A percentile compares a stretch with the other conserved stretches of the same genome.
Conservation (phyloP, 768 basidiomycete genomes). For the Macrolepiota dolichaula region DNA sequence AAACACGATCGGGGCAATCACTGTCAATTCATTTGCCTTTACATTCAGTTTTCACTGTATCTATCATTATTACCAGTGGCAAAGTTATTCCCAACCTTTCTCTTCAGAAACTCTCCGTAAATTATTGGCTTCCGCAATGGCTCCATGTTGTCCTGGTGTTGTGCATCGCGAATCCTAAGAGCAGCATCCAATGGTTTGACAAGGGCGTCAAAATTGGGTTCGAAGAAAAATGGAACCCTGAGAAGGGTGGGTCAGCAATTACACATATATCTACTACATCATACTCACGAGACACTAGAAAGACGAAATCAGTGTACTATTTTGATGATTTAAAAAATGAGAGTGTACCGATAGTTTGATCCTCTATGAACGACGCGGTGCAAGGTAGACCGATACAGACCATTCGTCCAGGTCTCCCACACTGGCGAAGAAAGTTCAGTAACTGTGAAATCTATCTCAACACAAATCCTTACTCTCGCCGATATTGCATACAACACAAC, state of each 20-base stretch:
- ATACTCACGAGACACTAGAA: conserved; percentile 67
- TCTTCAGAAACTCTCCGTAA: conserved; percentile 77
- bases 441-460: not conserved
- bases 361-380: conserved; percentile 83
- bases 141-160: conserved; percentile 8
- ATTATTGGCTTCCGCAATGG: conserved; percentile 40
- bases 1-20: not conserved
- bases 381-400: conserved; percentile 81
- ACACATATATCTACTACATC: not conserved
- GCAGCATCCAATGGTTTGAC: conserved; percentile 66
- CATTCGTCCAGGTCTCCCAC: conserved; percentile 93
- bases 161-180: conserved; percentile 31
- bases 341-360: conserved; percentile 59
- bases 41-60: conserved; percentile 25
- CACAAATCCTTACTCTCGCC: conserved; percentile 72
- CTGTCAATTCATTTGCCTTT: not conserved
- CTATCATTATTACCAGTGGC: conserved; percentile 36
- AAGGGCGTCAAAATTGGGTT: conserved; percentile 78
- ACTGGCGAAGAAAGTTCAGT: conserved; percentile 36
- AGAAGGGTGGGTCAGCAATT: not conserved
- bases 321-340: not conserved
- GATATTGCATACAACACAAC: conserved; percentile 87
- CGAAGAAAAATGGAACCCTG: conserved; percentile 92
- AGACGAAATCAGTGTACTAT: not conserved
- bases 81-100: conserved; percentile 78